These are phyloP conservation scores for Trebouxiophyceae sp. DNA, from an alignment of 163 green algal species.

Conservation along the genomic window DNA sequence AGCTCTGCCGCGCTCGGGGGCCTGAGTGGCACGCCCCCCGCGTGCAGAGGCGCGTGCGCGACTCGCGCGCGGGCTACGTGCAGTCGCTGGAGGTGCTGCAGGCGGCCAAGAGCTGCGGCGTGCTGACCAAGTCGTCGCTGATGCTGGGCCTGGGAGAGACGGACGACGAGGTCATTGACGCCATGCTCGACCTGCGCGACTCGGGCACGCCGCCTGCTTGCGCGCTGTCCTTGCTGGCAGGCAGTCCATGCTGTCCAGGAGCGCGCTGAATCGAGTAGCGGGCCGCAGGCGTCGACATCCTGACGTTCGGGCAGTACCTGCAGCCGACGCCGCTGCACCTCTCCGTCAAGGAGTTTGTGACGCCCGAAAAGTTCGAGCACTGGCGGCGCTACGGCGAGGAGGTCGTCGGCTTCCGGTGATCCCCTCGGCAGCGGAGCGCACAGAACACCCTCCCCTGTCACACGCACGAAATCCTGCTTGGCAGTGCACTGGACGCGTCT, in stretches of 20 bases:
- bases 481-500: too few species aligned
- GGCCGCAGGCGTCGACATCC: constrained; percentile 80
- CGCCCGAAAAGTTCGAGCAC: constrained; percentile 84
- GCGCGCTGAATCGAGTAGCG: too few species aligned
- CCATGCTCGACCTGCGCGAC: constrained; percentile 50
- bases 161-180: constrained; percentile 73
- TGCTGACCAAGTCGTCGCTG: constrained; percentile 88
- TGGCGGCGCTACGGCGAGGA: constrained; percentile 49
- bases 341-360: constrained; percentile 92
- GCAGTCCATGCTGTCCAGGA: constrained; percentile 98
- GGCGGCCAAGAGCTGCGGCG: constrained; percentile 68
- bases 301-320: constrained; percentile 99
- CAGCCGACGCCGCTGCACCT: constrained; percentile 95
- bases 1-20: too few species aligned
- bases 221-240: constrained; percentile 92
- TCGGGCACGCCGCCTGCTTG: background rate
- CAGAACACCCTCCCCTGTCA: too few species aligned
- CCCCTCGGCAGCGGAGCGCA: background rate
- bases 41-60: constrained; percentile 72
- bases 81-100: constrained; percentile 82
- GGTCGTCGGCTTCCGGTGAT: constrained; percentile 25
- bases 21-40: too few species aligned
- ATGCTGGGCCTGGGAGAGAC: constrained; percentile 96
- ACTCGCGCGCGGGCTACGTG: constrained; percentile 83
- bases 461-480: too few species aligned